Conservation (phyloP, 2,329 filamentous ascomycete species). For the Passalora sequoiae region DNA sequence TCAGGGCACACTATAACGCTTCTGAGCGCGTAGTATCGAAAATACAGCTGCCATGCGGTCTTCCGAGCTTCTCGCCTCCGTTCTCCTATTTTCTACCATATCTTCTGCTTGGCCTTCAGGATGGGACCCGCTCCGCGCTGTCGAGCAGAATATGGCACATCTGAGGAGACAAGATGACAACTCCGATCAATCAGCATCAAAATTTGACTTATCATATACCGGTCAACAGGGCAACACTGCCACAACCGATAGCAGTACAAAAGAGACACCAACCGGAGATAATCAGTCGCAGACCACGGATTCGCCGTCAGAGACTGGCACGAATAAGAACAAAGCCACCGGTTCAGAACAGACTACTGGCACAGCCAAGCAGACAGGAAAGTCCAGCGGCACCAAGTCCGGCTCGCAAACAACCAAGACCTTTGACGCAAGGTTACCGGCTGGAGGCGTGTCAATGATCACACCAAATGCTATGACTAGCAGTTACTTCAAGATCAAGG, state of each 20-base stretch:
- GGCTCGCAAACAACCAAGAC: slow-evolving; percentile 32
- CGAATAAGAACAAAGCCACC: slow-evolving; percentile 11
- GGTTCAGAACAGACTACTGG: slow-evolving; percentile 18
- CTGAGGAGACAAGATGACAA: slow-evolving; percentile 24
- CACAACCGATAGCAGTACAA: slow-evolving; percentile 20
- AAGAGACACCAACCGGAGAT: slow-evolving; percentile 16
- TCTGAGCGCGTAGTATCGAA: slow-evolving; percentile 5
- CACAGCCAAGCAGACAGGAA: slow-evolving; percentile 21
- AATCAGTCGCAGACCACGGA: slow-evolving; percentile 16
- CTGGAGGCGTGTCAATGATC: slow-evolving; percentile 59
- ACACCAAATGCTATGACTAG: slow-evolving; percentile 49
- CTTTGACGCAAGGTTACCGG: slow-evolving; percentile 50
- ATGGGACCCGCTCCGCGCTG: slow-evolving; percentile 25
- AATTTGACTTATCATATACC: slow-evolving; percentile 23
- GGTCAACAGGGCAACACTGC: slow-evolving; percentile 24
- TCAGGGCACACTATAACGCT: slow-evolving; percentile 3
- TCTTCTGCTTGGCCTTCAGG: slow-evolving; percentile 28
- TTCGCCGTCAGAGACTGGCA: slow-evolving; percentile 5
- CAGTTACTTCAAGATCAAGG: slow-evolving; percentile 60
- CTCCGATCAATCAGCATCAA: slow-evolving; percentile 11
- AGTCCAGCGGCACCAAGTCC: slow-evolving; percentile 18
- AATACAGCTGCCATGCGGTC: slow-evolving; percentile 32
- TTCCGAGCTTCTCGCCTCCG: slow-evolving; percentile 29
- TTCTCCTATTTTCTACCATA: slow-evolving; percentile 30
- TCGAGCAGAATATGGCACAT: slow-evolving; percentile 28